A percentile compares a stretch with the other conserved stretches of the same genome.
Evolutionary conservation across 2,329 filamentous ascomycete species (phyloP).

Genomic region (Hypoxylon rubiginosum): DNA sequence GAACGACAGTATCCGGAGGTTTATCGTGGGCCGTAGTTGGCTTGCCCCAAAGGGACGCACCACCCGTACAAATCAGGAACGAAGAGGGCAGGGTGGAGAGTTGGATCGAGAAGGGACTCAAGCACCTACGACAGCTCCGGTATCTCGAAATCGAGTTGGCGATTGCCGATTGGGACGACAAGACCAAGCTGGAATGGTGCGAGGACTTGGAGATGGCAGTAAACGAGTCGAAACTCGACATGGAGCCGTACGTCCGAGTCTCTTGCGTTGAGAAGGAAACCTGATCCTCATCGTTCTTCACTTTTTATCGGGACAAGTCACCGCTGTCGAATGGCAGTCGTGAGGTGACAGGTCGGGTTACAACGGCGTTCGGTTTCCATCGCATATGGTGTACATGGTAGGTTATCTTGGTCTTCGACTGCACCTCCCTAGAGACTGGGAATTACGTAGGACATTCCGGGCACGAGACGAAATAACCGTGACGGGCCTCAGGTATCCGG

Average conservation of each 20-base stretch:
- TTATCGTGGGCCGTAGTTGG: conserved; percentile 38
- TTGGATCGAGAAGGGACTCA: conserved; percentile 55
- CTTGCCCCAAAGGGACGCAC: conserved; percentile 23
- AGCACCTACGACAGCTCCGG: conserved; percentile 50
- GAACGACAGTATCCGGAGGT: not conserved
- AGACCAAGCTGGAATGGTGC: conserved; percentile 56
- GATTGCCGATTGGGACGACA: conserved; percentile 50
- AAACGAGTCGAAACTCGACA: conserved; percentile 36
- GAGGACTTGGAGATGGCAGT: conserved; percentile 49
- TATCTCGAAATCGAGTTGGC: conserved; percentile 59
- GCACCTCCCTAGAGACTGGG: not conserved
- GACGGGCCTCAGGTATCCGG: not conserved
- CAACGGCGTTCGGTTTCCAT: not conserved
- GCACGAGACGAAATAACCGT: not conserved
- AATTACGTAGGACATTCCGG: not conserved
- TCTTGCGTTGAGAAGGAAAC: conserved; percentile 45
- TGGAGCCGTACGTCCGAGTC: conserved; percentile 41
- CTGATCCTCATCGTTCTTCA: too few species aligned
- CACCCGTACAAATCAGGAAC: conserved; percentile 33
- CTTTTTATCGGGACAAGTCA: not conserved
- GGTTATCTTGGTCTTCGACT: not conserved
- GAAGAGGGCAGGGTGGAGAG: conserved; percentile 23
- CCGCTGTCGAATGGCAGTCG: not conserved
- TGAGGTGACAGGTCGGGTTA: not conserved
- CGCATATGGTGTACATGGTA: not conserved